phyloP scores from a whole-genome alignment of 1,284 basidiomycete genomes.

The Microbotryum intermedium region DNA sequence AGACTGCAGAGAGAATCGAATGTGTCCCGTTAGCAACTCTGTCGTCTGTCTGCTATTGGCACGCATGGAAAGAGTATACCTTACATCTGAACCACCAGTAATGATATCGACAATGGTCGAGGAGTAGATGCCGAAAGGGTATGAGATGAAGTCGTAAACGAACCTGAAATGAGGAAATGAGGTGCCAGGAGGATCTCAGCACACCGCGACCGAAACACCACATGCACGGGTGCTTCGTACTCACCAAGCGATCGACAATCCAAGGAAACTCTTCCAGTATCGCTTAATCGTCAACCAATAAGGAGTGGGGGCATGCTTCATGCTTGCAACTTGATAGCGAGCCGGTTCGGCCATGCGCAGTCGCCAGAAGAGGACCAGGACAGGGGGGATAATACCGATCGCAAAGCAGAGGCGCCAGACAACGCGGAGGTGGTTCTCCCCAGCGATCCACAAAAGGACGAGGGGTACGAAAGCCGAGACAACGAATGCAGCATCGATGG shows the following conservation, averaged over 20 bases:
- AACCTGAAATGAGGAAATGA: constrained; percentile 51
- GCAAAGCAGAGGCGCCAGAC: constrained; percentile 84
- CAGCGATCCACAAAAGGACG: constrained; percentile 80
- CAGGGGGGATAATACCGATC: constrained; percentile 74
- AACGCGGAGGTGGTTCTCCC: constrained; percentile 65
- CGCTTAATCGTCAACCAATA: constrained; percentile 70
- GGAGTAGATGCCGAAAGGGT: constrained; percentile 72
- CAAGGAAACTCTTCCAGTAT: constrained; percentile 62
- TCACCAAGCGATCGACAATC: constrained; percentile 63
- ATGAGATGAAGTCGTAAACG: constrained; percentile 58
- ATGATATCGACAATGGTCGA: constrained; percentile 65
- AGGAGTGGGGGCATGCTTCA: constrained; percentile 61
- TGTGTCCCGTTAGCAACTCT: constrained; percentile 33
- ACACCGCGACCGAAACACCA: neutral
- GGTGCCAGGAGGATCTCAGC: constrained; percentile 6
- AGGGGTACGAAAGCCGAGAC: constrained; percentile 59
- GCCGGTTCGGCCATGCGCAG: constrained; percentile 71
- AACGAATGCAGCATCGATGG: constrained; percentile 78
- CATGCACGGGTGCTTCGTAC: constrained; percentile 16
- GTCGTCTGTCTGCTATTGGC: no score
- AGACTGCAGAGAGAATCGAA: constrained; percentile 39
- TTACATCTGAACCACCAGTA: constrained; percentile 42
- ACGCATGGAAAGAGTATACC: no score
- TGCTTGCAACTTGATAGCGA: constrained; percentile 60
- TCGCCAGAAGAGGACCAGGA: constrained; percentile 76